Evolutionary conservation across 371 early-diverging fungal species (phyloP).

Genomic region (Smittium culicis): DNA sequence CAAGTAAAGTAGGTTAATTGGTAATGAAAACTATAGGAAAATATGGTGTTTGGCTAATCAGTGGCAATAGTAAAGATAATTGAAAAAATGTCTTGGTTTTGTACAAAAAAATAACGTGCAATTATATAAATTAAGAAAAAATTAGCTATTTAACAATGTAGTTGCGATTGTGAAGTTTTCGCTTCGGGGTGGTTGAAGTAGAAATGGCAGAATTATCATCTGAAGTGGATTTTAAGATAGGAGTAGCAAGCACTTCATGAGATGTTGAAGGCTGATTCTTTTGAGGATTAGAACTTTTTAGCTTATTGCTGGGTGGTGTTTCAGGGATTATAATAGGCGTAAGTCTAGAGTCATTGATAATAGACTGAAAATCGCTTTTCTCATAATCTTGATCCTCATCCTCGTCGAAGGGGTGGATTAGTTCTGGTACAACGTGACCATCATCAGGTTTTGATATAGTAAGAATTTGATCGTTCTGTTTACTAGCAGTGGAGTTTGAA

Average conservation of each 20-base stretch:
- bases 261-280: not conserved
- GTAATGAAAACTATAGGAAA: no score
- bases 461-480: not conserved
- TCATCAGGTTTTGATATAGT: not conserved
- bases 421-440: not conserved
- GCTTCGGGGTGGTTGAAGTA: not conserved
- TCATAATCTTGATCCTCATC: not conserved
- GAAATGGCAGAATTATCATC: not conserved
- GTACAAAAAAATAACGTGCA: no score
- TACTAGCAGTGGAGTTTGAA: not conserved
- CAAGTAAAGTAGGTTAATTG: no score
- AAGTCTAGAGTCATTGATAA: not conserved
- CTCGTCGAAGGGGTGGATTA: not conserved
- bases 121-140: not conserved
- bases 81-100: no score
- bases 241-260: not conserved
- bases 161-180: not conserved
- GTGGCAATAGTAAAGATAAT: no score
- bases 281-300: not conserved
- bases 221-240: not conserved
- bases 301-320: not conserved
- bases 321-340: not conserved
- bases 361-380: not conserved
- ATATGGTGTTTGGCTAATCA: no score
- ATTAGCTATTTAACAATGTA: not conserved